Evolutionary conservation across 2,329 filamentous ascomycete species (phyloP).

Genomic region (Trichoderma pleuroti): DNA sequence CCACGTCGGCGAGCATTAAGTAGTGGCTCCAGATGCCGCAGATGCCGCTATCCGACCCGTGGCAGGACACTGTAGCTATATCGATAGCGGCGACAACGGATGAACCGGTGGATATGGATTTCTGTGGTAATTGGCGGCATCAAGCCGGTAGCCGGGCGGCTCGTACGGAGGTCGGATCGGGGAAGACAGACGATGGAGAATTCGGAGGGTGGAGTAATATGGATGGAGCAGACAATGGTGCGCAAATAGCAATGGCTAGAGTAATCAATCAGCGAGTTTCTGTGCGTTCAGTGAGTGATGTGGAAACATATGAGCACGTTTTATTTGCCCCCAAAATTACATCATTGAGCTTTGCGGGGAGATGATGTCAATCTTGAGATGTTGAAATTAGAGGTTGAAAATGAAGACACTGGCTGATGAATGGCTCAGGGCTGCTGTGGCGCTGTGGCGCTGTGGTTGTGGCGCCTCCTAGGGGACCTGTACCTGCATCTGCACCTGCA

Average conservation of each 20-base stretch:
- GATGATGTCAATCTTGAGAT: neutral
- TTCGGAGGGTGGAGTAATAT: constrained; percentile 28
- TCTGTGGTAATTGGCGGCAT: constrained; percentile 52
- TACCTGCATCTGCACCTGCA: neutral
- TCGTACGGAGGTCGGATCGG: constrained; percentile 35
- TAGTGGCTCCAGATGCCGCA: neutral
- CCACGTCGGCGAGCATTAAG: neutral
- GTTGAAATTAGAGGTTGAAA: neutral
- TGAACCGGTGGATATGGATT: constrained; percentile 45
- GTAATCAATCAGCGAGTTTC: neutral
- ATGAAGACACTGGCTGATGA: neutral
- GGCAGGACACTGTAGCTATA: neutral
- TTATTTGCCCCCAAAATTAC: neutral
- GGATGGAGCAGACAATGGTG: constrained; percentile 13
- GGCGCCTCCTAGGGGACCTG: neutral
- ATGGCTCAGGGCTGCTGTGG: too few relatives aligned
- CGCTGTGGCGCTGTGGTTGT: neutral
- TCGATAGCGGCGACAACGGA: neutral
- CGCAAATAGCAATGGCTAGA: neutral
- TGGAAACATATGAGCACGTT: neutral
- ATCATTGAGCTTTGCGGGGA: neutral
- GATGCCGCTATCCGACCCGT: neutral
- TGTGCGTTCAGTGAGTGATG: neutral
- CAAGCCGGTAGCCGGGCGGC: constrained; percentile 48
- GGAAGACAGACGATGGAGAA: constrained; percentile 33